Evolutionary conservation across 352 stramenopile genomes (phyloP).

Genomic region (Globisporangium uncinulatum): DNA sequence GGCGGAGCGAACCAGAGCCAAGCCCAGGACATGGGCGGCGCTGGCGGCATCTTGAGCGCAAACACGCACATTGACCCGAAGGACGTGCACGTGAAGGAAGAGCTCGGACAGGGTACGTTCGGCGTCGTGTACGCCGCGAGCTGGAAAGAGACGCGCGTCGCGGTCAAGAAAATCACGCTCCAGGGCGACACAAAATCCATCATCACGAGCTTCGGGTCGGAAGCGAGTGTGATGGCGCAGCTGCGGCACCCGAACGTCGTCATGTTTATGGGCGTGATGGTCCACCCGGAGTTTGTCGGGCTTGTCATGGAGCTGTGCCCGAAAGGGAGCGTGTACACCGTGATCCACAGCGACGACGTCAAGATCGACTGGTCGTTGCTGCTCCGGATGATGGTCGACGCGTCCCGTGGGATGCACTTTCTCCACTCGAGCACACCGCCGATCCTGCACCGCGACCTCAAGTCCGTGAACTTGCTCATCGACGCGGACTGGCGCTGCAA

Average conservation of each 20-base stretch:
- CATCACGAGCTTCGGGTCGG: constrained; percentile 74
- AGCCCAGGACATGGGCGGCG: constrained; percentile 29
- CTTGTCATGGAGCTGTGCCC: constrained; percentile 88
- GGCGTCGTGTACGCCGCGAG: constrained; percentile 67
- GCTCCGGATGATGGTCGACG: constrained; percentile 85
- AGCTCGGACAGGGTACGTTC: constrained; percentile 74
- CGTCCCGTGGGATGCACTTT: constrained; percentile 87
- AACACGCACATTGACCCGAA: constrained; percentile 85
- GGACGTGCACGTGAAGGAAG: constrained; percentile 72
- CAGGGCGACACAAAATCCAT: constrained; percentile 78
- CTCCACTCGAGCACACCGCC: constrained; percentile 84
- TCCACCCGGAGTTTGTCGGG: constrained; percentile 80
- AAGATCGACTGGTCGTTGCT: constrained; percentile 86
- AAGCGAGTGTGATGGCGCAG: constrained; percentile 81
- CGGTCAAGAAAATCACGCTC: constrained; percentile 82
- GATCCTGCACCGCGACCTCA: constrained; percentile 88
- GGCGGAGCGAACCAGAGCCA: constrained; percentile 57
- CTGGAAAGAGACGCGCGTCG: constrained; percentile 80
- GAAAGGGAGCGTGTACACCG: constrained; percentile 79
- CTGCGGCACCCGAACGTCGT: constrained; percentile 81
- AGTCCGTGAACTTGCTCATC: constrained; percentile 88
- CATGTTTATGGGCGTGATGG: constrained; percentile 90
- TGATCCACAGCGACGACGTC: constrained; percentile 70
- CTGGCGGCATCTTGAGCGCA: constrained; percentile 54
- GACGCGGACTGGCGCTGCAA: constrained; percentile 87